Percentiles rank a stretch among this genome's conserved stretches.
Conservation (phyloP, 768 basidiomycete genomes). For the Hypholoma sublateritium region DNA sequence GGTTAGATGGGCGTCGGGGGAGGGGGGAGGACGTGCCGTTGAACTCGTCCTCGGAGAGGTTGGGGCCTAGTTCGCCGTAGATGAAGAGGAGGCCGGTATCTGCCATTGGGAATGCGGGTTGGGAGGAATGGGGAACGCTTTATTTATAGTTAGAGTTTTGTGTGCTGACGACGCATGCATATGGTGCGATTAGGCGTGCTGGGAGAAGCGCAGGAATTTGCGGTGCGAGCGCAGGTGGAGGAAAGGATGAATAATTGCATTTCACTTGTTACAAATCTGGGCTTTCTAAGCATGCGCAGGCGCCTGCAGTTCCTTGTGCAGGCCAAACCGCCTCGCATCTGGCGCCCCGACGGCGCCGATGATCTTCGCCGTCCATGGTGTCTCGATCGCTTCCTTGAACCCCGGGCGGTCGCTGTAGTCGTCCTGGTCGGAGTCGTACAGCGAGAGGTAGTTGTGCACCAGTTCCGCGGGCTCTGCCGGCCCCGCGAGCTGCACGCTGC, state of each 20-base stretch:
- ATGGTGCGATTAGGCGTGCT: too few species aligned
- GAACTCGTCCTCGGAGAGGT: slow-evolving; percentile 29
- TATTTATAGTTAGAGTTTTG: too few species aligned
- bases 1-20: not conserved
- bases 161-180: too few species aligned
- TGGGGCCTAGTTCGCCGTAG: slow-evolving; percentile 25
- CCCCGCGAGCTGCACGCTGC: not conserved
- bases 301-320: not conserved
- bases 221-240: not conserved
- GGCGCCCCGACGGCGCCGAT: not conserved
- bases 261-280: too few species aligned
- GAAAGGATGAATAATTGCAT: too few species aligned
- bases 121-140: not conserved
- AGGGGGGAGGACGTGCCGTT: slow-evolving; percentile 24
- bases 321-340: not conserved
- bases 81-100: slow-evolving; percentile 30
- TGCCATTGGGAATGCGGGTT: slow-evolving; percentile 12
- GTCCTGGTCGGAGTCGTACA: not conserved
- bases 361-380: not conserved
- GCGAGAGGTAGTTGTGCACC: not conserved
- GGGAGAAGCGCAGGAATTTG: too few species aligned
- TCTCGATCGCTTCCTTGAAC: not conserved
- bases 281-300: not conserved
- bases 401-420: slow-evolving; percentile 3
- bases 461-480: not conserved